A percentile compares a stretch with the other conserved stretches of the same genome.
Conservation (phyloP, 306 rosid species). For the Alnus rubra region DNA sequence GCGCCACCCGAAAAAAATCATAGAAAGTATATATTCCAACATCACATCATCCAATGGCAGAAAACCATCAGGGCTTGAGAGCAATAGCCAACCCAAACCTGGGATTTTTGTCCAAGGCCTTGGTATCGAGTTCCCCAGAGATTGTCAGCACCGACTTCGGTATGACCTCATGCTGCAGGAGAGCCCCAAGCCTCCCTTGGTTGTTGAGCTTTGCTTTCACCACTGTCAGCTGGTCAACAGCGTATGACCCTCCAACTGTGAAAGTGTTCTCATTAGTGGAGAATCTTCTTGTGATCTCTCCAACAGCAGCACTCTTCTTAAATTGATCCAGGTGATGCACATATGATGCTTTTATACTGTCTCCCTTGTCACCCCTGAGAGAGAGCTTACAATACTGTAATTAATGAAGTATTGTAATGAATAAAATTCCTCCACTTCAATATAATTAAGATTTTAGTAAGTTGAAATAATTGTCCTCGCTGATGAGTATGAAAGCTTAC, state of each 20-base stretch:
- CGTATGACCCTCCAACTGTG: constrained; percentile 82
- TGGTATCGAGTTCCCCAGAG: constrained; percentile 92
- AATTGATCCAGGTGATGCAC: constrained; percentile 67
- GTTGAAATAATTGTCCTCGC: constrained; percentile 7
- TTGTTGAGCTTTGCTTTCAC: constrained; percentile 90
- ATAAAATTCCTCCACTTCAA: constrained; percentile 1
- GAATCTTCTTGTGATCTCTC: constrained; percentile 73
- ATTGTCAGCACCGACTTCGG: constrained; percentile 86
- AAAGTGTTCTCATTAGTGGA: constrained; percentile 86
- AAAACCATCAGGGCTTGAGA: constrained; percentile 76
- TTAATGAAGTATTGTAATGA: not conserved
- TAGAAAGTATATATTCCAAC: constrained; percentile 30
- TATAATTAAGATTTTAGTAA: constrained; percentile 5
- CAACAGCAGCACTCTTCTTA: constrained; percentile 78
- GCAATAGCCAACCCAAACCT: constrained; percentile 84
- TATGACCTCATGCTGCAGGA: constrained; percentile 83
- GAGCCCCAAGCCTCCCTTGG: constrained; percentile 78
- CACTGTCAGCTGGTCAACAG: constrained; percentile 70
- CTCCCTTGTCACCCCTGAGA: constrained; percentile 89
- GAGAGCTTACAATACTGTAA: not conserved
- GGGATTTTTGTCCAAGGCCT: constrained; percentile 75
- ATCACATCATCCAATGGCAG: constrained; percentile 12
- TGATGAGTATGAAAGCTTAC: constrained; percentile 51
- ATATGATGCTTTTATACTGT: constrained; percentile 75
- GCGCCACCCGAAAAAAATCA: constrained; percentile 67